phyloP scores from a whole-genome alignment of 371 early-diverging fungal genomes.

The Mucor ambiguus region DNA sequence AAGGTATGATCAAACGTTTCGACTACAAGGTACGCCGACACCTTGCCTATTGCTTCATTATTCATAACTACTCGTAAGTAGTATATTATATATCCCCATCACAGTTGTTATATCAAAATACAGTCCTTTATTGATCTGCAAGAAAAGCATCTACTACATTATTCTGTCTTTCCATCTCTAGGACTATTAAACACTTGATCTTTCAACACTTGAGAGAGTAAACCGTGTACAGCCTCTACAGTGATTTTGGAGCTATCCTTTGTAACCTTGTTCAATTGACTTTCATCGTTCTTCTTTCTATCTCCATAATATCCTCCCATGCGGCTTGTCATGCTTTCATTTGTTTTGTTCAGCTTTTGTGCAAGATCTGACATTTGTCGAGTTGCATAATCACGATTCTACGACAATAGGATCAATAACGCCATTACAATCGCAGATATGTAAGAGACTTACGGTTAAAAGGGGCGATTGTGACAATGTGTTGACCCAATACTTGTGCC shows the following conservation, averaged over 20 bases:
- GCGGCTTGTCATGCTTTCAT: constrained; percentile 56
- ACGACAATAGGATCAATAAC: not conserved
- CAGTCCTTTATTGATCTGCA: not conserved
- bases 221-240: constrained; percentile 78
- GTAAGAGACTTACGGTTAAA: constrained; percentile 65
- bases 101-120: too few species aligned
- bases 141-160: not conserved
- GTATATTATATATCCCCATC: too few species aligned
- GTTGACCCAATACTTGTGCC: constrained; percentile 97
- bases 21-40: too few species aligned
- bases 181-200: constrained; percentile 72
- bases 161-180: not conserved
- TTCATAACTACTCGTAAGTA: too few species aligned
- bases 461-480: constrained; percentile 91
- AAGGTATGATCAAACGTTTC: too few species aligned
- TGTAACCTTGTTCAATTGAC: constrained; percentile 73
- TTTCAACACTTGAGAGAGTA: constrained; percentile 82
- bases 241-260: constrained; percentile 82
- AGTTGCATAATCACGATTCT: constrained; percentile 84
- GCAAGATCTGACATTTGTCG: constrained; percentile 82
- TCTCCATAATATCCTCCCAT: constrained; percentile 62
- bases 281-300: constrained; percentile 67
- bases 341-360: constrained; percentile 82
- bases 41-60: too few species aligned
- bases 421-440: not conserved